phyloP scores from a whole-genome alignment of 331 rosid genomes.

The Pyrus hybrid region DNA sequence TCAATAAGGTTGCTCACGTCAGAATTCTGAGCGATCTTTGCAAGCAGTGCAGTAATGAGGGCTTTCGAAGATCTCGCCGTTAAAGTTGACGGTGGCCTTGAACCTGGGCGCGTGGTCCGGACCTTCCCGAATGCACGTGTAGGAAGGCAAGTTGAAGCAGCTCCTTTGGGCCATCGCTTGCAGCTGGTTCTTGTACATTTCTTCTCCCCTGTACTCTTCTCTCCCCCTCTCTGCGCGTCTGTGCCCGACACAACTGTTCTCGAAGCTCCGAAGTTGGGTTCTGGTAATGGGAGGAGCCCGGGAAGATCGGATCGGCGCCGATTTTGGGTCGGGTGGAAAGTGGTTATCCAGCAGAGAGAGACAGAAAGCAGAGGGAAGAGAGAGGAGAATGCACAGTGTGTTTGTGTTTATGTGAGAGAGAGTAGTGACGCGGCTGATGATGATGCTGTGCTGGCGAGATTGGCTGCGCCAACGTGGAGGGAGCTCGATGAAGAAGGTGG shows the following conservation, averaged over 20 bases:
- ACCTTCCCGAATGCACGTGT: conserved; percentile 87
- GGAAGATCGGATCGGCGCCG: conserved; percentile 1
- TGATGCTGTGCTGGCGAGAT: too few relatives aligned
- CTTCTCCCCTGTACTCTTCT: conserved; percentile 31
- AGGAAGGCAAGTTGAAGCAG: conserved; percentile 92
- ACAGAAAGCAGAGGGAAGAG: too few relatives aligned
- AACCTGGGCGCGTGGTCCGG: conserved; percentile 96
- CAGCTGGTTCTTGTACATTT: conserved; percentile 98
- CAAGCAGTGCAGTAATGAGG: conserved; percentile 45
- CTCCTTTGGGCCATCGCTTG: conserved; percentile 97
- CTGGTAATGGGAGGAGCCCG: conserved; percentile 2
- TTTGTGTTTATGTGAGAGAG: too few relatives aligned
- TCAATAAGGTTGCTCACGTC: conserved; percentile 28
- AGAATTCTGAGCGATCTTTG: conserved; percentile 47
- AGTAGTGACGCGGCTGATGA: too few relatives aligned
- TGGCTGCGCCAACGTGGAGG: too few relatives aligned
- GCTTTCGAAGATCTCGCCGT: conserved; percentile 85
- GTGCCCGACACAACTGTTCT: too few relatives aligned
- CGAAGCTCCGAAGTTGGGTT: neutral
- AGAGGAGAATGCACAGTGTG: too few relatives aligned
- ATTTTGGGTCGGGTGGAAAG: neutral
- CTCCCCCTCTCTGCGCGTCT: neutral
- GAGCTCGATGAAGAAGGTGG: too few relatives aligned
- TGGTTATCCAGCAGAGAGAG: too few relatives aligned
- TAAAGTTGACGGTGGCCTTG: conserved; percentile 83